phyloP scores from a whole-genome alignment of 352 stramenopile genomes.

The Globisporangium parvum region DNA sequence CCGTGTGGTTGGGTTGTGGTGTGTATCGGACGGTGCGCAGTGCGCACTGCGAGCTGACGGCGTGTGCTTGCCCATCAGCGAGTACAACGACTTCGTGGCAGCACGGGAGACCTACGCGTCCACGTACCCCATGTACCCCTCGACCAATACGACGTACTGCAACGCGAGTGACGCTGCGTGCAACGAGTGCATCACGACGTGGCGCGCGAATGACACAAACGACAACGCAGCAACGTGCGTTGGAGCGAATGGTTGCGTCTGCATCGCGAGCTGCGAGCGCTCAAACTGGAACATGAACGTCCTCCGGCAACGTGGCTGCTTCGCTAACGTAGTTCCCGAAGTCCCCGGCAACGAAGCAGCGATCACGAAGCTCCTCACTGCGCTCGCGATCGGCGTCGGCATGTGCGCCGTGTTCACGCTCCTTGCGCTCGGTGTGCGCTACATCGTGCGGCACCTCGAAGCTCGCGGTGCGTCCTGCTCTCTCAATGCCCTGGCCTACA shows the following conservation, averaged over 20 bases:
- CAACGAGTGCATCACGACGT: constrained; percentile 16
- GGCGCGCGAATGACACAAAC: constrained; percentile 3
- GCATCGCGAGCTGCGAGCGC: constrained; percentile 27
- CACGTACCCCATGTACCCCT: constrained; percentile 27
- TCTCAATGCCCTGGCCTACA: background rate
- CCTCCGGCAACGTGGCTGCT: constrained; percentile 4
- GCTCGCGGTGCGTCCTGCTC: background rate
- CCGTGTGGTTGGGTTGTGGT: background rate
- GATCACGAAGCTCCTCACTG: constrained; percentile 7
- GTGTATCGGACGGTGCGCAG: background rate
- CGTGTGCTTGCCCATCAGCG: constrained; percentile 23
- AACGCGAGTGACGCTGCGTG: constrained; percentile 23
- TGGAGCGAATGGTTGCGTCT: constrained; percentile 33
- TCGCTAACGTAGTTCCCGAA: too few relatives aligned
- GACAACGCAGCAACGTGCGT: constrained; percentile 19
- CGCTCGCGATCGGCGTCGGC: constrained; percentile 4
- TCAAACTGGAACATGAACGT: constrained; percentile 17
- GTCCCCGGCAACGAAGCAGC: background rate
- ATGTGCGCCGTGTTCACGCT: constrained; percentile 5
- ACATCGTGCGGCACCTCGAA: constrained; percentile 4
- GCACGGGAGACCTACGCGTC: constrained; percentile 19
- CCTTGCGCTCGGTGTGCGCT: constrained; percentile 4
- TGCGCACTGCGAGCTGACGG: constrained; percentile 29
- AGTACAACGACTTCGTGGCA: constrained; percentile 23
- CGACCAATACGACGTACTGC: constrained; percentile 31